These are phyloP conservation scores for Colletotrichum eleusines DNA, from an alignment of 2,329 filamentous ascomycete species.

Conservation along the genomic window DNA sequence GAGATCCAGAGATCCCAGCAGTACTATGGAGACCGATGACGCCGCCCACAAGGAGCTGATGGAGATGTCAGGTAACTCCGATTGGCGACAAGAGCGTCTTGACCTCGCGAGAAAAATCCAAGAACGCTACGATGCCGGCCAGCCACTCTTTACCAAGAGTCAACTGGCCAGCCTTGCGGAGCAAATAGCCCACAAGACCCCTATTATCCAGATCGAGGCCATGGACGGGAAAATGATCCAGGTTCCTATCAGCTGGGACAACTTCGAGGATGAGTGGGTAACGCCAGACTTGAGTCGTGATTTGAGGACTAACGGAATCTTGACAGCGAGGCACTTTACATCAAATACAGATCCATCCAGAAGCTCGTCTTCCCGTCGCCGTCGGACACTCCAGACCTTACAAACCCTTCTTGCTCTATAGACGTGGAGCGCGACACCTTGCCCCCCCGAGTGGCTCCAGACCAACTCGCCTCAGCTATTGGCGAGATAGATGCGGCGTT, in stretches of 20 bases:
- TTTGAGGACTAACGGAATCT: not conserved
- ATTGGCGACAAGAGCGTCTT: not conserved
- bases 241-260: not conserved
- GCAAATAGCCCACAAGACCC: not conserved
- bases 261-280: not conserved
- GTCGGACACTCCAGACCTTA: not conserved
- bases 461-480: not conserved
- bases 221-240: not conserved
- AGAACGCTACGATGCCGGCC: slow-evolving; percentile 7
- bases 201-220: not conserved
- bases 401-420: not conserved
- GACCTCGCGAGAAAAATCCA: slow-evolving; percentile 2
- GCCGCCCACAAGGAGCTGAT: not conserved
- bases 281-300: too few species aligned
- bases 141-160: not conserved
- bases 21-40: not conserved
- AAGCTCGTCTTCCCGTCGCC: not conserved
- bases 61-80: not conserved
- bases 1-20: not conserved
- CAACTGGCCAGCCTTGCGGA: not conserved
- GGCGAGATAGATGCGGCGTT: not conserved
- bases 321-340: not conserved
- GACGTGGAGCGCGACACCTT: not conserved
- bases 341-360: not conserved
- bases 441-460: not conserved